Conservation (phyloP, 495 filamentous ascomycete species). For the Amphirosellinia nigrospora region DNA sequence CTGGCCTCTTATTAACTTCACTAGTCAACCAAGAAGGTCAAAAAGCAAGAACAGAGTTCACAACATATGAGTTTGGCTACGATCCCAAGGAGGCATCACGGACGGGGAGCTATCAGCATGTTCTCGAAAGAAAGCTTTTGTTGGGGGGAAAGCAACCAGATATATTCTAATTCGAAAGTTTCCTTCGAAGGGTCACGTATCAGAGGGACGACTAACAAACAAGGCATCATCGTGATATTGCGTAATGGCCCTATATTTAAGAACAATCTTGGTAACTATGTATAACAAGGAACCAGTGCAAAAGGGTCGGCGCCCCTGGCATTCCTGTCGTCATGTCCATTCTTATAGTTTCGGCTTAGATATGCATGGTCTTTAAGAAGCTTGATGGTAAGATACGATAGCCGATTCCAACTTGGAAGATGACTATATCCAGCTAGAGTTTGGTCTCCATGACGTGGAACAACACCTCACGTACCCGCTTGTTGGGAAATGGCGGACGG, state of each 20-base stretch:
- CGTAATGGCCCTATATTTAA: neutral
- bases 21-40: neutral
- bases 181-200: neutral
- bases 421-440: neutral
- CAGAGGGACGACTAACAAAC: neutral
- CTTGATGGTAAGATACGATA: neutral
- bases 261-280: neutral
- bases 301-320: neutral
- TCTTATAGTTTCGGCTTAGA: neutral
- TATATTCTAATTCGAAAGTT: neutral
- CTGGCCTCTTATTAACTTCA: neutral
- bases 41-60: neutral
- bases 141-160: neutral
- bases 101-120: neutral
- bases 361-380: neutral
- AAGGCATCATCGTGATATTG: neutral
- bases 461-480: neutral
- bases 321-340: neutral
- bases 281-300: neutral
- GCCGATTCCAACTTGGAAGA: neutral
- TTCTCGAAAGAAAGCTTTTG: neutral
- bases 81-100: neutral
- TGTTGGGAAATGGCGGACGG: neutral
- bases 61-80: neutral
- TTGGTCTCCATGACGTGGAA: neutral